Conservation (phyloP, 495 filamentous ascomycete species). For the Trichoderma virens region DNA sequence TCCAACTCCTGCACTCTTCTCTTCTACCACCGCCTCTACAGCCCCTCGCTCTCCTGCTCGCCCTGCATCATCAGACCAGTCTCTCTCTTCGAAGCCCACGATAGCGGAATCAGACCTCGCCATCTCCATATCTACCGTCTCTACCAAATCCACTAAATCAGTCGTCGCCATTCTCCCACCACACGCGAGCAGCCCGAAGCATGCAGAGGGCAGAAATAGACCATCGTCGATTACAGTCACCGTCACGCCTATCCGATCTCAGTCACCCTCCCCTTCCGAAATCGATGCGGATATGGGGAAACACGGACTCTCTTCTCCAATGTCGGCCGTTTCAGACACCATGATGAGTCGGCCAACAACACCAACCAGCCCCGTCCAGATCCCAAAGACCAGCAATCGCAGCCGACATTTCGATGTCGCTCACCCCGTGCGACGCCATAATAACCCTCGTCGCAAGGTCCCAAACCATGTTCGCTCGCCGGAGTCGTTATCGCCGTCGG, state of each 20-base stretch:
- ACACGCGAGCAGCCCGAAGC: neutral
- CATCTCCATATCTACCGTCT: neutral
- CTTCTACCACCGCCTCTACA: neutral
- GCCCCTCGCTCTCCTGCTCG: neutral
- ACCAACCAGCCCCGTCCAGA: conserved; percentile 39
- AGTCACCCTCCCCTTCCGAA: neutral
- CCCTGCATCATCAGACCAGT: neutral
- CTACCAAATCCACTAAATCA: neutral
- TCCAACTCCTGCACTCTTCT: neutral
- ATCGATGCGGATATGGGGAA: neutral
- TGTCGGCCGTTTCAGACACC: conserved; percentile 9
- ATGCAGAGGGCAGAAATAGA: neutral
- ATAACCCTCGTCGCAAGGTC: conserved; percentile 18
- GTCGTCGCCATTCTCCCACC: neutral
- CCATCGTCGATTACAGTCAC: neutral
- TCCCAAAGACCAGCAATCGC: conserved; percentile 25
- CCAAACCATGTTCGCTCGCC: conserved; percentile 31
- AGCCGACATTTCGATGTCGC: conserved; percentile 19
- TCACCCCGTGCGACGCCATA: conserved; percentile 15
- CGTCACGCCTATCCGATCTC: conserved; percentile 1
- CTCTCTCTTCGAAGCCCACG: neutral
- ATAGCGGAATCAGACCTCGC: neutral
- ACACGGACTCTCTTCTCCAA: neutral
- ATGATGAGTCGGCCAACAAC: conserved; percentile 24
- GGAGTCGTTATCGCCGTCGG: conserved; percentile 47